Evolutionary conservation across 2,329 filamentous ascomycete species (phyloP), one percentile per base, ranked within the genome.

Genomic region (Furcasterigmium sp.): DNA sequence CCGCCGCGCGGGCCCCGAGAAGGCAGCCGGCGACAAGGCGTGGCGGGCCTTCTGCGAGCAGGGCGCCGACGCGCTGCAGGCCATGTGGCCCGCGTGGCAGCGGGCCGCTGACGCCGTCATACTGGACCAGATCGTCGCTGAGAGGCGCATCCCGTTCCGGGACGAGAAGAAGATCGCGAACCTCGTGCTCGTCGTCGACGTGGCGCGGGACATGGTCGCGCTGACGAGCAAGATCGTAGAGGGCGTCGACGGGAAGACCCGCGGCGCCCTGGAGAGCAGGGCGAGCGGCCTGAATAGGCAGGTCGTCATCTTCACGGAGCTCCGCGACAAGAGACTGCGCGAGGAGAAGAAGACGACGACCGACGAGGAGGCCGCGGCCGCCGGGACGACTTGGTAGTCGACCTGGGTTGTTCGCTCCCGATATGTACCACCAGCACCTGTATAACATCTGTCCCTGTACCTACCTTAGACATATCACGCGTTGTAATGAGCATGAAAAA

Each of bases 1-100:
- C 13, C 18, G 39, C 5, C 39, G 39, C 13, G 39, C 18, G 20
- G 18, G 56, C 59, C 11, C 51, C 56, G n/a, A 45, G 51, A 2
- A 61, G 63, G 26, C 47, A 62, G n/a, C 48, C 51, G 17, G 56
- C 46, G 8, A 67, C 67, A 34, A 68, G 69, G 53, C 56, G 55
- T 7, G n/a, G 17, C 32, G 18, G 11, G 65, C 61, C 0, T 75
- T 74, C 52, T 77, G 73, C 44, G 53, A 60, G 20, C 77, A 80
- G 51, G 67, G 83, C 34, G 55, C 64, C 21, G 53, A 57, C 4
- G 78, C 78, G 14, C 61, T 83, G 17, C 60, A 69, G 14, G 65
- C 65, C 15, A 60, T 82, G 23, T 77, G 72, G 69, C 61, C 66
- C 17, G 73, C 73, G 4, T 70, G 76, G 54, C n/a, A 7, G 32